A percentile compares a stretch with the other conserved stretches of the same genome.
Conservation (phyloP, 2,329 filamentous ascomycete species). For the Sporothrix schenckii region DNA sequence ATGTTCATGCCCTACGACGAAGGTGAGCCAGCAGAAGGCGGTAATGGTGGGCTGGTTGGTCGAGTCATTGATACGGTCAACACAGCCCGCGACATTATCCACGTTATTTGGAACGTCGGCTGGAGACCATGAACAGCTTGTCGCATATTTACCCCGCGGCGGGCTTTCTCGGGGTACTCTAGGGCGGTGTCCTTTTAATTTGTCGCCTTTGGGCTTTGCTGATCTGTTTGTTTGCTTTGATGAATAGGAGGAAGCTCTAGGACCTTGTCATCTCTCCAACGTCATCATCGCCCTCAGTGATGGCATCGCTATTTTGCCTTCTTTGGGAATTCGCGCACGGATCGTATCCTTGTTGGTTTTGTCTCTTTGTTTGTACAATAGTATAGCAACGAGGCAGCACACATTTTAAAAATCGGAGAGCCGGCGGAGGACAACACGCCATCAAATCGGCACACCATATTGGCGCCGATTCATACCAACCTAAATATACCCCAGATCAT, state of each 20-base stretch:
- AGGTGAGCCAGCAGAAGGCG: constrained; percentile 61
- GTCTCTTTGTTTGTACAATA: constrained; percentile 26
- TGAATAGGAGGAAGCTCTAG: constrained; percentile 35
- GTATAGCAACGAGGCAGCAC: constrained; percentile 25
- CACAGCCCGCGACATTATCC: constrained; percentile 69
- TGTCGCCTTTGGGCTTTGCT: constrained; percentile 31
- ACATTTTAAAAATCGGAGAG: constrained; percentile 15
- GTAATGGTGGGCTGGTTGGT: constrained; percentile 69
- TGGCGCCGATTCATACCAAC: neutral
- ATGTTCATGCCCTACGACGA: constrained; percentile 92
- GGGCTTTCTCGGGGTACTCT: neutral
- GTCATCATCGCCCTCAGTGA: constrained; percentile 30
- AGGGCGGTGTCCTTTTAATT: constrained; percentile 14
- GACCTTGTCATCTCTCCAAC: constrained; percentile 34
- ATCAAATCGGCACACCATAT: neutral
- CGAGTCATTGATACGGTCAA: constrained; percentile 80
- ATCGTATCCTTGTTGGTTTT: constrained; percentile 21
- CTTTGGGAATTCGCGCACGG: constrained; percentile 13
- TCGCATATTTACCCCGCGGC: neutral
- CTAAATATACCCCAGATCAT: constrained; percentile 2
- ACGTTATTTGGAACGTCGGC: constrained; percentile 73
- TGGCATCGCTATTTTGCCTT: constrained; percentile 19
- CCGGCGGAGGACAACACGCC: constrained; percentile 24
- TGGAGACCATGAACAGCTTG: constrained; percentile 56
- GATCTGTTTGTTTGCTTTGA: constrained; percentile 32